phyloP scores from a whole-genome alignment of 2,329 filamentous ascomycete genomes.

The Verticillium longisporum region DNA sequence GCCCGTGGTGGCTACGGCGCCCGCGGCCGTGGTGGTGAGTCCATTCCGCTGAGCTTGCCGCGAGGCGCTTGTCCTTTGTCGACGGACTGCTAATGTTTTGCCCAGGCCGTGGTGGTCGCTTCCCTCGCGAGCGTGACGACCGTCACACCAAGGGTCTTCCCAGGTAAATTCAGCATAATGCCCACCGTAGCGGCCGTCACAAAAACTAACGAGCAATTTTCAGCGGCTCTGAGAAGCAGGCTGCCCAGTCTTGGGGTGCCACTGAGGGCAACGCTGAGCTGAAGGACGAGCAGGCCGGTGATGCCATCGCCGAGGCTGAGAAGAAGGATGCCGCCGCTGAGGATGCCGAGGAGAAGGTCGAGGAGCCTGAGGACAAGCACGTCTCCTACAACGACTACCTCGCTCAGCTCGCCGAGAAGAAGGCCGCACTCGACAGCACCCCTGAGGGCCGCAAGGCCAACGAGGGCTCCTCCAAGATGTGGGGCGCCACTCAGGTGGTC shows the following conservation, averaged over 20 bases:
- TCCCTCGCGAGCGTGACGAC: slow-evolving; percentile 48
- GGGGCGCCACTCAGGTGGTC: slow-evolving; percentile 73
- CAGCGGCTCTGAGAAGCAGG: slow-evolving; percentile 75
- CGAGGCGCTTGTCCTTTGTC: not conserved
- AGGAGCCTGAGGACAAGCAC: slow-evolving; percentile 78
- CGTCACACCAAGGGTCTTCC: slow-evolving; percentile 42
- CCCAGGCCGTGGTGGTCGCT: slow-evolving; percentile 46
- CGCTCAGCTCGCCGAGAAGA: slow-evolving; percentile 66
- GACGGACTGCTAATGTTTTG: slow-evolving; percentile 1
- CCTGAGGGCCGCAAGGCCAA: slow-evolving; percentile 82
- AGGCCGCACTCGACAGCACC: slow-evolving; percentile 56
- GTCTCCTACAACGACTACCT: slow-evolving; percentile 89
- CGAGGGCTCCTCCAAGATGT: slow-evolving; percentile 93
- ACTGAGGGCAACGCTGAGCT: slow-evolving; percentile 75
- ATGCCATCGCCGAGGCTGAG: slow-evolving; percentile 80
- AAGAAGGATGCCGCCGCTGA: slow-evolving; percentile 61
- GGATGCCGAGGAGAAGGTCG: slow-evolving; percentile 50
- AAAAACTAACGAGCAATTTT: not conserved
- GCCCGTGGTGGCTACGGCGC: slow-evolving; percentile 58
- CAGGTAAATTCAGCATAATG: slow-evolving; percentile 28
- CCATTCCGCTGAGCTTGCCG: not conserved
- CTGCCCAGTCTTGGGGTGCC: slow-evolving; percentile 83
- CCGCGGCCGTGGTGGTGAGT: slow-evolving; percentile 53
- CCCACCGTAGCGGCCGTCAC: not conserved
- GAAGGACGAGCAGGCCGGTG: slow-evolving; percentile 86